A percentile compares a stretch with the other conserved stretches of the same genome.
Evolutionary conservation across 176 grass and related monocot species (phyloP).

Genomic region (Ampelocalamus luodianensis): DNA sequence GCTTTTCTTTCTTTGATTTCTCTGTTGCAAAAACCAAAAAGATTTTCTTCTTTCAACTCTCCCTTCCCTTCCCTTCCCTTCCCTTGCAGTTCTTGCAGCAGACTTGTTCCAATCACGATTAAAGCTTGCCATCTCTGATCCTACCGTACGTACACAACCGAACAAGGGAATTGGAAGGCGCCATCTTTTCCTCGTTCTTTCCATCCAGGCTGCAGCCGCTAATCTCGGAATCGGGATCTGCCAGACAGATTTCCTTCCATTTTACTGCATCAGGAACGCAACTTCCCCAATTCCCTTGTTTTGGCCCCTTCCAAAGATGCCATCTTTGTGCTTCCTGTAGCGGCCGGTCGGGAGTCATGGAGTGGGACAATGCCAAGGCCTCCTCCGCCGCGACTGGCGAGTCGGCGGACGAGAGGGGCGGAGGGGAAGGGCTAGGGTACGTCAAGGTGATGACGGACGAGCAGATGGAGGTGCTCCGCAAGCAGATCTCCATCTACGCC

Average conservation of each 20-base stretch:
- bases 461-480: slow-evolving; percentile 93
- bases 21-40: slow-evolving; percentile 4
- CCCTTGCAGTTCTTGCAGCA: background rate
- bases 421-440: slow-evolving; percentile 54
- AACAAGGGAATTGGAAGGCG: background rate
- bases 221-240: background rate
- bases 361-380: slow-evolving; percentile 51
- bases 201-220: background rate
- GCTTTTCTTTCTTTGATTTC: background rate
- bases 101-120: background rate
- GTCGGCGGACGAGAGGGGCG: slow-evolving; percentile 38
- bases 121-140: background rate
- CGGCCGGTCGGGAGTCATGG: slow-evolving; percentile 25
- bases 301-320: background rate
- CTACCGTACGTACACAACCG: background rate
- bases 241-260: slow-evolving; percentile 37
- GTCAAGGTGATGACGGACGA: slow-evolving; percentile 97
- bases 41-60: background rate
- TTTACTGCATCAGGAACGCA: slow-evolving; percentile 23
- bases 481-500: slow-evolving; percentile 97
- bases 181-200: background rate
- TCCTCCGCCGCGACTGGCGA: background rate
- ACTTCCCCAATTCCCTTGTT: slow-evolving; percentile 3
- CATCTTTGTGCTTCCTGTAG: background rate
- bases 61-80: background rate